phyloP scores from a whole-genome alignment of 1,284 basidiomycete genomes.

The Chalciporus piperatoides region DNA sequence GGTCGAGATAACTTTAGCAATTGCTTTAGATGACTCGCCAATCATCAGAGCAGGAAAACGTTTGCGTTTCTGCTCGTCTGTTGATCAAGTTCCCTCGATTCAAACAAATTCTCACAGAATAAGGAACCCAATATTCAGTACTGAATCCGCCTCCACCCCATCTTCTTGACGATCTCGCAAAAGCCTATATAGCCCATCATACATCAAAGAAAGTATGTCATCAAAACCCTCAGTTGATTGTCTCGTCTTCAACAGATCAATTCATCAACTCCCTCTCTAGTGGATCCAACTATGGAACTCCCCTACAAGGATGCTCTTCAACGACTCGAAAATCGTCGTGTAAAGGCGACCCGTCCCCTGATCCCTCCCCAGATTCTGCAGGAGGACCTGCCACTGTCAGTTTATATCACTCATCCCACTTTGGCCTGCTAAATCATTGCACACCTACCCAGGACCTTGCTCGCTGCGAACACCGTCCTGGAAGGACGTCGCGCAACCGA shows the following conservation, averaged over 20 bases:
- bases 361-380: slow-evolving; percentile 92
- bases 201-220: slow-evolving; percentile 19
- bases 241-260: slow-evolving; percentile 21
- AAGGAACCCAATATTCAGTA: slow-evolving; percentile 10
- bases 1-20: too few relatives aligned
- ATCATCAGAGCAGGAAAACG: slow-evolving; percentile 5
- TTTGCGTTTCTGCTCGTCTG: slow-evolving; percentile 15
- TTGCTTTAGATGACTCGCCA: not conserved
- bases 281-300: slow-evolving; percentile 52
- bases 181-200: slow-evolving; percentile 16
- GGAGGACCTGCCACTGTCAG: slow-evolving; percentile 79
- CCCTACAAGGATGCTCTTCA: slow-evolving; percentile 74
- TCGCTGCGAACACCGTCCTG: slow-evolving; percentile 77
- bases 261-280: slow-evolving; percentile 17
- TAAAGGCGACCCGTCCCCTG: slow-evolving; percentile 80
- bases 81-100: not conserved
- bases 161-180: not conserved
- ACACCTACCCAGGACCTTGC: slow-evolving; percentile 48
- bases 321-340: slow-evolving; percentile 82
- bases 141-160: slow-evolving; percentile 6
- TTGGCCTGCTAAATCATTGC: slow-evolving; percentile 3
- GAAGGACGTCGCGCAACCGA: slow-evolving; percentile 81
- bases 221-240: not conserved
- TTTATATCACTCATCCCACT: slow-evolving; percentile 9
- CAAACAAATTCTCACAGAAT: slow-evolving; percentile 1